Conservation (phyloP, 768 basidiomycete genomes). For the Coprinopsis strossmayeri region DNA sequence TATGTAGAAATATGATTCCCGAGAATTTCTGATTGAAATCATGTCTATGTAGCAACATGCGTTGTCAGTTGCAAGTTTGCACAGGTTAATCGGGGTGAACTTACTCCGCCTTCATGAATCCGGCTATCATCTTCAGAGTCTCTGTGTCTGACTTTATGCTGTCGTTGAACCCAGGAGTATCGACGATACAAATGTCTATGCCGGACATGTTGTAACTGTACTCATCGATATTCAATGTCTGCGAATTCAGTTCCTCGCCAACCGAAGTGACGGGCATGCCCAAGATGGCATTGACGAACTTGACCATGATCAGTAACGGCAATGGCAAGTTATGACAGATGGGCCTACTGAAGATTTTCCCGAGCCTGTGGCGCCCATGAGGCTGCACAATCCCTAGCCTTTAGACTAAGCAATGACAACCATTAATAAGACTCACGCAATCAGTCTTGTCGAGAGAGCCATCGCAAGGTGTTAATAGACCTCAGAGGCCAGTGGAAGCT, state of each 20-base stretch:
- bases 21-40: not conserved
- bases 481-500: not conserved
- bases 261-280: not conserved
- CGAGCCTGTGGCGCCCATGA: constrained; percentile 3
- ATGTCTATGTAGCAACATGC: not conserved
- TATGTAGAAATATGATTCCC: constrained; percentile 36
- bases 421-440: not conserved
- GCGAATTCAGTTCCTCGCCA: not conserved
- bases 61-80: not conserved
- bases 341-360: constrained; percentile 8
- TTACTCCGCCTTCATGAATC: constrained; percentile 10
- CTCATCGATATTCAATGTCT: not conserved
- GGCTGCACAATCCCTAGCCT: not conserved
- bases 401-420: not conserved
- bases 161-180: constrained; percentile 6
- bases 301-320: not conserved
- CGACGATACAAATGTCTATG: not conserved
- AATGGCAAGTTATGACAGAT: too few relatives aligned
- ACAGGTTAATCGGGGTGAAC: not conserved
- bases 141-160: not conserved
- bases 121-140: constrained; percentile 7
- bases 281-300: constrained; percentile 7
- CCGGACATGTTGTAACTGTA: not conserved
- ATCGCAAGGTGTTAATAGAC: not conserved
- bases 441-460: not conserved